Evolutionary conservation across 108 stramenopile genomes (phyloP).

Genomic region (Nitzschia sp.): DNA sequence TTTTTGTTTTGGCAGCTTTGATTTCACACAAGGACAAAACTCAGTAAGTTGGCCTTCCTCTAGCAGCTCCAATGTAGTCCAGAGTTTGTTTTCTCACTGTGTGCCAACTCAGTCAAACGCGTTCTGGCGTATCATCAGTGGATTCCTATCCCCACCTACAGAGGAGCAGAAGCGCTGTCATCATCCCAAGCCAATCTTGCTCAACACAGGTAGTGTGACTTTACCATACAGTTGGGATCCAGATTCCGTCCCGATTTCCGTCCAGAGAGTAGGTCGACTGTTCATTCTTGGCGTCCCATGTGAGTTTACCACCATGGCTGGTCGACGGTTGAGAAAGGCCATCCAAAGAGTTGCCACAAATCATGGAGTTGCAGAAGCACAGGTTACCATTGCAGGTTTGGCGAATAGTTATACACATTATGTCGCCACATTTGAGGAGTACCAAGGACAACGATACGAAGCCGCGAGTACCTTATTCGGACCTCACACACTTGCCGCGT

Average conservation of each 20-base stretch:
- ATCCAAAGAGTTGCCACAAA: conserved; percentile 16
- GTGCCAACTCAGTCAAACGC: conserved; percentile 31
- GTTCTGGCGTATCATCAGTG: conserved; percentile 50
- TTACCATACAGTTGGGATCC: conserved; percentile 64
- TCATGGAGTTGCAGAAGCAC: conserved; percentile 33
- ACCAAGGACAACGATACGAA: conserved; percentile 63
- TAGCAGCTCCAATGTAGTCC: neutral
- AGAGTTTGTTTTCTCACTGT: neutral
- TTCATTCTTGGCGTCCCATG: conserved; percentile 53
- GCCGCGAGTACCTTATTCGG: conserved; percentile 63
- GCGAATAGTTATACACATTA: conserved; percentile 61
- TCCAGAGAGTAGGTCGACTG: conserved; percentile 44
- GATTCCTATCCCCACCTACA: conserved; percentile 46
- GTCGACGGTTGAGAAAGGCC: conserved; percentile 47
- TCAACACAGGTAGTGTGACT: conserved; percentile 50
- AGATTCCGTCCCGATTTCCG: conserved; percentile 43
- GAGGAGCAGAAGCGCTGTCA: conserved; percentile 51
- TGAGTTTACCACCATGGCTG: conserved; percentile 71
- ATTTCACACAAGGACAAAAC: conserved; percentile 51
- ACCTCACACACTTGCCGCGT: conserved; percentile 50
- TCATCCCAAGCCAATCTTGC: conserved; percentile 55
- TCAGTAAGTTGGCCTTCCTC: neutral
- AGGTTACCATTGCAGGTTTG: conserved; percentile 55
- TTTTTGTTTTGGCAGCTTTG: conserved; percentile 10
- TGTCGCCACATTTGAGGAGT: conserved; percentile 62